Base-by-base conservation (phyloP, 768 basidiomycete genomes). In the Termitomyces titanicus region DNA sequence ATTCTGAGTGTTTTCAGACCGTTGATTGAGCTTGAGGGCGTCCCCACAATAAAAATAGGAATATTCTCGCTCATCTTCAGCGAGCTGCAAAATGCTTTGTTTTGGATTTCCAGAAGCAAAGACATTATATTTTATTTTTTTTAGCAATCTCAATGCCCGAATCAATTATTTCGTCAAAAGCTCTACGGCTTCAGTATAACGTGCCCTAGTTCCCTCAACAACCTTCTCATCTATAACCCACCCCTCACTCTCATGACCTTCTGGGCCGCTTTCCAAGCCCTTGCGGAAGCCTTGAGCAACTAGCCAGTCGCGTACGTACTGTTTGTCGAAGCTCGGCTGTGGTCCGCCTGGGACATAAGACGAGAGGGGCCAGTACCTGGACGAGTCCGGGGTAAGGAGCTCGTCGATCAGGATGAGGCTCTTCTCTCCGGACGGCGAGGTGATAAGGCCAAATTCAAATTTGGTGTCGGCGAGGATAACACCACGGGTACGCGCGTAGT, bases 381-480 rank as follows among this genome's bases (percentile, higher is more conserved):
- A 97, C 12, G 94, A 98, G 70, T 99, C 97, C 18, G 96, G 95
- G 0, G 97, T 98, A 51, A 99, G 81, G n/a, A 91, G 82, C 67
- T 99, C 97, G 70, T 99, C 97, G 61, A 98, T 87, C 46, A 98
- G 81, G 58, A 96, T 90, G 22, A 98, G 76, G 24, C 82, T 70
- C 56, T 76, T 58, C 33, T 55, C 51, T 12, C 55, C 59, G 13
- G 49, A 54, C 0, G 59, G 46, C n/a, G 47, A 58, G n/a, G 74
- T 76, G 46, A 94, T 64, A 42, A 98, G 81, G 5, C 97, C 97
- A 65, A 99, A 99, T 73, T 98, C 97, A 70, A 98, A 98, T 69
- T 99, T 99, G 38, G 95, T 98, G 70, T 99, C 96, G 22, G 94
- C 97, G 42, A 99, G 85, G 64, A 98, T 97, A 54, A 98, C 77